Conservation (phyloP, 306 rosid species). For the Erythrophleum fordii region DNA sequence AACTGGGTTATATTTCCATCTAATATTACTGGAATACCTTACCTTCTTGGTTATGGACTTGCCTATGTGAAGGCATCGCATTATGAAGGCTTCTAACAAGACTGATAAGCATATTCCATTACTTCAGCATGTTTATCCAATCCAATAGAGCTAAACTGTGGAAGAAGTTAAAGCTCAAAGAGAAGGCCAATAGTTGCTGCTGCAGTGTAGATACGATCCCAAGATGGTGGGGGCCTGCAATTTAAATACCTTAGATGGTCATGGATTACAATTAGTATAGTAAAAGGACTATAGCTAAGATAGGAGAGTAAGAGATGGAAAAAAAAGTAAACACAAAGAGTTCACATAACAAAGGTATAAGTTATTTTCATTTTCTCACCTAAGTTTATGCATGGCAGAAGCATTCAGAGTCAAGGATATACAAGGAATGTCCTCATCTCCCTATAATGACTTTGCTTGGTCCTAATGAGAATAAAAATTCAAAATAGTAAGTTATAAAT, state of each 20-base stretch:
- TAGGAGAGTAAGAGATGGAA: not conserved
- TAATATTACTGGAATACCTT: constrained; percentile 59
- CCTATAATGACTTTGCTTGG: constrained; percentile 74
- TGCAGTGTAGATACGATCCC: constrained; percentile 97
- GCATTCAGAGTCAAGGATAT: constrained; percentile 76
- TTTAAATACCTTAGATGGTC: constrained; percentile 30
- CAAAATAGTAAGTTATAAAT: not conserved
- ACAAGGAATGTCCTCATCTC: constrained; percentile 77
- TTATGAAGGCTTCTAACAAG: constrained; percentile 77
- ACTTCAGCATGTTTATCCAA: constrained; percentile 74
- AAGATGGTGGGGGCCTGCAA: constrained; percentile 91
- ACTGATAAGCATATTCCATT: constrained; percentile 63
- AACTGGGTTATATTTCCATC: constrained; percentile 45
- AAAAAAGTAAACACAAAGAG: not conserved
- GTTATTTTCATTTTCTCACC: constrained; percentile 58
- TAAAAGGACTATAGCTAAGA: not conserved
- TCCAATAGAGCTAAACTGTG: constrained; percentile 54
- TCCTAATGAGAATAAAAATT: constrained; percentile 56
- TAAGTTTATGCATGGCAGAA: constrained; percentile 90
- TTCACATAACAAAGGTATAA: not conserved
- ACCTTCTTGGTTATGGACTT: constrained; percentile 79
- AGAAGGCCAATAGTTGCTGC: constrained; percentile 84
- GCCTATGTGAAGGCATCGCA: constrained; percentile 88
- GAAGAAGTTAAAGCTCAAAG: constrained; percentile 75
- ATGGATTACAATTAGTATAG: constrained; percentile 23